These are phyloP conservation scores for Metrosideros polymorpha DNA, from an alignment of 441 rosid species.

Conservation along the genomic window DNA sequence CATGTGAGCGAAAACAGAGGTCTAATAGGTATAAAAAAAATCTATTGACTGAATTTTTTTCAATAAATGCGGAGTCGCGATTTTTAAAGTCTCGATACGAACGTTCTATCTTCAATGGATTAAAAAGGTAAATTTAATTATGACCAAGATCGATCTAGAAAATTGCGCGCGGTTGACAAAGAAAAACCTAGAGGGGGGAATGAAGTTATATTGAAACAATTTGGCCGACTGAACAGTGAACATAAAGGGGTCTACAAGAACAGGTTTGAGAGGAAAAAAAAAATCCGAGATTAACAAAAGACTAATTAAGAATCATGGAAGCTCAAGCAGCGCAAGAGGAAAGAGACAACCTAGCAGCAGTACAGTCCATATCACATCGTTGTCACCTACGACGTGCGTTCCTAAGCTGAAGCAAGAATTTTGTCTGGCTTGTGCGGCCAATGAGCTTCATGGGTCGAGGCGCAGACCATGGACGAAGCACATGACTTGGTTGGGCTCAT, in stretches of 20 bases:
- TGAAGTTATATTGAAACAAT: neutral
- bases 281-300: neutral
- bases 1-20: fast-evolving
- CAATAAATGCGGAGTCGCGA: neutral
- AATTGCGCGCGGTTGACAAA: neutral
- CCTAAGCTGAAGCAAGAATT: neutral
- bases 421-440: neutral
- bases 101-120: neutral
- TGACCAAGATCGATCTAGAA: neutral
- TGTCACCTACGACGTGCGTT: neutral
- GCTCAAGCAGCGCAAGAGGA: neutral
- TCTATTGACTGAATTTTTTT: neutral
- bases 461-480: neutral
- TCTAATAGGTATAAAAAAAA: fast-evolving
- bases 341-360: neutral
- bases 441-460: neutral
- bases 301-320: neutral
- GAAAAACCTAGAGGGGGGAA: neutral
- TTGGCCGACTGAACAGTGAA: neutral
- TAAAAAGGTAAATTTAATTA: neutral
- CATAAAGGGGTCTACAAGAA: neutral
- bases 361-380: neutral
- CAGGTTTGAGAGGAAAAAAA: neutral
- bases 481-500: neutral
- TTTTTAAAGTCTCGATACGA: neutral